Base-by-base conservation (phyloP, 345 rosid species). In the Mallotus nudiflorus region DNA sequence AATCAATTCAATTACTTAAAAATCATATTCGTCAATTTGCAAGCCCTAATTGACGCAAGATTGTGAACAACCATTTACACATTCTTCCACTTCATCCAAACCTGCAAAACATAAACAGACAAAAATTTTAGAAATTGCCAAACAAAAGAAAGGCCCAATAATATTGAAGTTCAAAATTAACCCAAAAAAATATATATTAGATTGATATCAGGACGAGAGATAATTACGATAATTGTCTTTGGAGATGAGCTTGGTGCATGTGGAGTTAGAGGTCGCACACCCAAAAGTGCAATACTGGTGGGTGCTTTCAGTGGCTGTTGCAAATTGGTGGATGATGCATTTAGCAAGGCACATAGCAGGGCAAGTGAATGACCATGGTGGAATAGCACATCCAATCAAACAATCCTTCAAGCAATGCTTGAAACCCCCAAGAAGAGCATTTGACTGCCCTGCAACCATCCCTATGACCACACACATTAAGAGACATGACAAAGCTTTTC, bases 1-100 rank as follows among this genome's bases (percentile, higher is more conserved):
- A 42, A 12, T 12, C 46, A 9, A n/a, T 4, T 52, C 56, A 54
- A 54, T 54, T 14, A 1, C 2, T 9, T 24, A 25, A 10, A 14
- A 1, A 9, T 13, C 0, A 15, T 25, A n/a, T 54, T 25, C 6
- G 12, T 54, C 33, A 54, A 6, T 54, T 54, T 54, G 31, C 59
- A 12, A 33, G 59, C 6, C 18, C 9, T 56, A 56, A 56, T 16
- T 56, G 20, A 16, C 14, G 39, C 61, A 56, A 14, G 61, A 4
- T 56, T 56, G 39, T 56, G 61, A 56, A 56, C 61, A 56, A 6
- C 20, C 39, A 15, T 28, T 13, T 1, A 56, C 61, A 15, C 61
- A 56, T 6, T 39, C 11, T 22, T 15, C 61, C 61, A 56, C 61
- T 56, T 56, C 61, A 56, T 56, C 61, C 27, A 28, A 15, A 56